Conservation (phyloP, 1,139 yeast species). For the Pichia sp. region DNA sequence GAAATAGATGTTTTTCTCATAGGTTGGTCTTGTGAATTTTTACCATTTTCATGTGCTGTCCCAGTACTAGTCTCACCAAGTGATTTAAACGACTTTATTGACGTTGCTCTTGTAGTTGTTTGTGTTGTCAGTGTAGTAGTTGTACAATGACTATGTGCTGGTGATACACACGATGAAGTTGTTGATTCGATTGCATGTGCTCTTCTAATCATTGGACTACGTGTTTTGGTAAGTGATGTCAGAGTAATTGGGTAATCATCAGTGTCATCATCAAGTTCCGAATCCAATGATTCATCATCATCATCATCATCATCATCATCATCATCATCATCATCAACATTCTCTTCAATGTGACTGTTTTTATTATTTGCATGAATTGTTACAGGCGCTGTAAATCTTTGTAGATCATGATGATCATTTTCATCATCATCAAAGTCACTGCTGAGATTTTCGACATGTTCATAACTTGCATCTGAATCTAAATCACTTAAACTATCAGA, state of each 20-base stretch:
- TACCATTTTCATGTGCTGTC: not conserved
- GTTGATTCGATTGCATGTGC: slow-evolving; percentile 11
- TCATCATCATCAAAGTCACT: not conserved
- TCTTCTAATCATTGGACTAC: slow-evolving; percentile 7
- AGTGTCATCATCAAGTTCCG: slow-evolving; percentile 15
- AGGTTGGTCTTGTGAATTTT: not conserved
- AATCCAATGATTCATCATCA: slow-evolving; percentile 10
- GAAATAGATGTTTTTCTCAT: slow-evolving; percentile 22
- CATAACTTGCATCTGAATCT: slow-evolving; percentile 5
- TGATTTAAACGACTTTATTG: slow-evolving; percentile 11
- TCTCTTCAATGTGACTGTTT: not conserved
- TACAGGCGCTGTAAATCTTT: not conserved
- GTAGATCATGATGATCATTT: not conserved
- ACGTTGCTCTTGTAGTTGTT: slow-evolving; percentile 13
- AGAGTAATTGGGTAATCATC: slow-evolving; percentile 15
- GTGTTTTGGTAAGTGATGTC: slow-evolving; percentile 6
- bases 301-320: slow-evolving; percentile 4
- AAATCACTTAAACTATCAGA: slow-evolving; percentile 12
- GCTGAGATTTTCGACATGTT: not conserved
- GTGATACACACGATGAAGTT: slow-evolving; percentile 13
- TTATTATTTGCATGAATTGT: not conserved
- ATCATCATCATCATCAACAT: not conserved
- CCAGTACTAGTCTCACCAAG: not conserved
- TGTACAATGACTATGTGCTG: slow-evolving; percentile 16
- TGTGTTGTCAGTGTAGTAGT: slow-evolving; percentile 17